These are phyloP conservation scores for Kodamaea arcana DNA, from an alignment of 1,139 yeast species.

Conservation along the genomic window DNA sequence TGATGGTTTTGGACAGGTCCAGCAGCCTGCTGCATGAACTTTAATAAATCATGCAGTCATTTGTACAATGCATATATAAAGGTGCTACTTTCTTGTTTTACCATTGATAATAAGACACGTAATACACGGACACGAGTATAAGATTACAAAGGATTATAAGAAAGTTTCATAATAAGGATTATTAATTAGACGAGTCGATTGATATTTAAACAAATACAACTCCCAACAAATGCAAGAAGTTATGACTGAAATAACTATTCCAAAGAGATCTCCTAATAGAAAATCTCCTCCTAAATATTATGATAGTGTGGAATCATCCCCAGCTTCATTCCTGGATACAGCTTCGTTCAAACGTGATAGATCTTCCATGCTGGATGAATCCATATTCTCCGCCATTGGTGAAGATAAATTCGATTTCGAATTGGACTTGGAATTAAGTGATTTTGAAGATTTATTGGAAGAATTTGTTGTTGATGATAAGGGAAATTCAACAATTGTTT, in stretches of 20 bases:
- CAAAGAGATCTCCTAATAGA: conserved; percentile 7
- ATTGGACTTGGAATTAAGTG: conserved; percentile 17
- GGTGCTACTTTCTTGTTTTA: no score
- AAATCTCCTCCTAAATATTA: background rate
- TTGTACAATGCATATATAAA: no score
- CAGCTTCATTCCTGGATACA: conserved; percentile 11
- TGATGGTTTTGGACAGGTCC: background rate
- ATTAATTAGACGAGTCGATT: no score
- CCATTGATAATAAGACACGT: no score
- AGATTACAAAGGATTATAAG: no score
- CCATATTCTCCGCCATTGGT: conserved; percentile 16
- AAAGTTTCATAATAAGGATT: no score
- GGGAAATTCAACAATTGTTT: conserved; percentile 15
- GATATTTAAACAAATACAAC: background rate
- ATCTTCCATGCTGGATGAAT: conserved; percentile 14
- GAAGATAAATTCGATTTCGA: conserved; percentile 9
- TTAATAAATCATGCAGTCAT: no score
- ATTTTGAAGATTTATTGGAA: conserved; percentile 16
- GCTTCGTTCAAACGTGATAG: conserved; percentile 12
- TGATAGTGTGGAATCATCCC: conserved; percentile 5
- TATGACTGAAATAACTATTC: conserved; percentile 2
- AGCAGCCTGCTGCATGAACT: background rate
- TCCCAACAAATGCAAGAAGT: background rate
- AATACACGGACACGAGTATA: no score
- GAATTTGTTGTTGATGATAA: conserved; percentile 18